These are phyloP conservation scores for Silene conica DNA, from an alignment of 148 eudicot genomes.

Conservation along the genomic window DNA sequence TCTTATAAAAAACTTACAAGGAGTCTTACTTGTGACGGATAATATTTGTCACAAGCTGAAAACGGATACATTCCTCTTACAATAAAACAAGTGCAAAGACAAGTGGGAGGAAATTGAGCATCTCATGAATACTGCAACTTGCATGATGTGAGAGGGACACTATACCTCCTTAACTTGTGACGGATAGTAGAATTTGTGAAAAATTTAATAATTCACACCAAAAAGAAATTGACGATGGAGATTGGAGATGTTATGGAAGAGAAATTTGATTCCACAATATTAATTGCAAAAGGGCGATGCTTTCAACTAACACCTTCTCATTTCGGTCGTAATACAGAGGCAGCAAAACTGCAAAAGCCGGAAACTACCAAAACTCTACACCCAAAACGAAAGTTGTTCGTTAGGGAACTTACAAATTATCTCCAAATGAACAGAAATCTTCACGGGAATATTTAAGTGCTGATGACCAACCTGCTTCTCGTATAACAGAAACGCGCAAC, in stretches of 20 bases:
- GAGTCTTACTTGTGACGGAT: too few relatives aligned
- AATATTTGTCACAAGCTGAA: too few relatives aligned
- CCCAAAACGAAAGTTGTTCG: background rate
- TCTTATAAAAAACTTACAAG: too few relatives aligned
- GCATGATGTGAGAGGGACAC: too few relatives aligned
- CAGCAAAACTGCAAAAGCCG: background rate
- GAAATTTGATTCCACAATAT: background rate
- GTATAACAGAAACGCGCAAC: background rate
- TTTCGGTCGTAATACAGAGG: background rate
- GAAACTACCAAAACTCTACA: constrained; percentile 4
- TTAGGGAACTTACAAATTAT: background rate
- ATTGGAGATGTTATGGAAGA: background rate
- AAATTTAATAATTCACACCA: background rate
- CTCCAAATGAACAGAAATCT: background rate
- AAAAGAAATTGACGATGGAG: background rate
- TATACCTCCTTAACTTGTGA: too few relatives aligned
- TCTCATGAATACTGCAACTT: too few relatives aligned
- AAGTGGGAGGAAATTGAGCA: too few relatives aligned
- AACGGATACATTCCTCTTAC: too few relatives aligned
- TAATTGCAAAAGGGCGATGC: background rate
- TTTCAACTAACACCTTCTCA: background rate
- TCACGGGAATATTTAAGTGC: too few relatives aligned
- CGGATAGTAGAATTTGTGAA: too few relatives aligned
- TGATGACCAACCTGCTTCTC: background rate
- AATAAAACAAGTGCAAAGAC: too few relatives aligned